phyloP scores from a whole-genome alignment of 768 basidiomycete species.

The Tephrocybe sp. region DNA sequence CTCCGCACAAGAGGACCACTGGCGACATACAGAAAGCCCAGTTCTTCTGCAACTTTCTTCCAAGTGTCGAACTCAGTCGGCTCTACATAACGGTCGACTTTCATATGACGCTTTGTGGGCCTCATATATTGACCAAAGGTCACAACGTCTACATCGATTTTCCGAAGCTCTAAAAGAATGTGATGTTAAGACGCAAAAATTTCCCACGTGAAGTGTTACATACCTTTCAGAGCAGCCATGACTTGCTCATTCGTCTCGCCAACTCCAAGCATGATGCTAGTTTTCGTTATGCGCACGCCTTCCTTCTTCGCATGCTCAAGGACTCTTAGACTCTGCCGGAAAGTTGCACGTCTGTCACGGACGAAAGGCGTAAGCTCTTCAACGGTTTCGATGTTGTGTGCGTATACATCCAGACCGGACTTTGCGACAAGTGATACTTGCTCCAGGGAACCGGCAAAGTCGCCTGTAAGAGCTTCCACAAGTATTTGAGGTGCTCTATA shows the following conservation, averaged over 20 bases:
- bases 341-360: constrained; percentile 91
- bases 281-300: constrained; percentile 91
- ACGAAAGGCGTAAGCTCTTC: constrained; percentile 94
- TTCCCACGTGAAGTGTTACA: not conserved
- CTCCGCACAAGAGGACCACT: constrained; percentile 95
- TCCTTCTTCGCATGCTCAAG: constrained; percentile 81
- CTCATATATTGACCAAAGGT: constrained; percentile 99
- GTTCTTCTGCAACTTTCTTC: constrained; percentile 86
- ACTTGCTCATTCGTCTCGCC: constrained; percentile 89
- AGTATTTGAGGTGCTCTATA: constrained; percentile 89
- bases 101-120: constrained; percentile 98
- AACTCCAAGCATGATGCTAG: constrained; percentile 97
- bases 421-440: constrained; percentile 82
- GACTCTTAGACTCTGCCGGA: constrained; percentile 80
- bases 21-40: constrained; percentile 97
- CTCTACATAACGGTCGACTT: constrained; percentile 94
- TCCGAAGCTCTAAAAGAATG: constrained; percentile 72
- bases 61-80: constrained; percentile 92
- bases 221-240: constrained; percentile 75
- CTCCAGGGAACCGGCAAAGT: constrained; percentile 80
- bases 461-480: constrained; percentile 94
- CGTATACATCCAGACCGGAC: constrained; percentile 96
- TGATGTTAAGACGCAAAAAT: constrained; percentile 7
- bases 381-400: constrained; percentile 97
- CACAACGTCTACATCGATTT: constrained; percentile 90